Conservation (phyloP, 1,284 basidiomycete species). For the Cryptococcus jaspeensis region DNA sequence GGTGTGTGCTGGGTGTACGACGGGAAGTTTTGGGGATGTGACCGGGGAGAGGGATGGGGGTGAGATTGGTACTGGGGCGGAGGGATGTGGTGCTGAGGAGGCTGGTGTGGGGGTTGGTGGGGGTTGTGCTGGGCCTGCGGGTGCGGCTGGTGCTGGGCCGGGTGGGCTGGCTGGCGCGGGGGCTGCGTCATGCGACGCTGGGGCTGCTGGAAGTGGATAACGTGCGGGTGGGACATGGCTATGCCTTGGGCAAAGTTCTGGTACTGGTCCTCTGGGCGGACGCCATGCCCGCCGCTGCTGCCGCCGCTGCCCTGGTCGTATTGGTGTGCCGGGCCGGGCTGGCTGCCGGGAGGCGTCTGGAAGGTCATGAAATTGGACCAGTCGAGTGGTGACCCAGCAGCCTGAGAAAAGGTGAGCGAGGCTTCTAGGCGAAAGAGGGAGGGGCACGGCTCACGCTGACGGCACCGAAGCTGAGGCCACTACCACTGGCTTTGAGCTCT, state of each 20-base stretch:
- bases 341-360: conserved; percentile 32
- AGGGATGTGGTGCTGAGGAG: conserved; percentile 5
- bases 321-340: neutral
- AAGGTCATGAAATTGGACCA: conserved; percentile 42
- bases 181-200: conserved; percentile 8
- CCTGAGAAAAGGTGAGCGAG: conserved; percentile 3
- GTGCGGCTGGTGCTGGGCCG: conserved; percentile 1
- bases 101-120: conserved; percentile 5
- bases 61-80: conserved; percentile 2
- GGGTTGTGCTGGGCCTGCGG: conserved; percentile 8
- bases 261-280: conserved; percentile 10
- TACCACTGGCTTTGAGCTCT: neutral
- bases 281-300: neutral
- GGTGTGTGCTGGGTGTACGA: neutral
- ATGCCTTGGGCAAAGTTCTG: conserved; percentile 27
- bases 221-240: conserved; percentile 12
- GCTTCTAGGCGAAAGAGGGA: too few species aligned
- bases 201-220: conserved; percentile 23
- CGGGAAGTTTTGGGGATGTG: too few species aligned
- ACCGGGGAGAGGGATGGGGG: neutral
- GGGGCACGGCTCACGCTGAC: neutral
- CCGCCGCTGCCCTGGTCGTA: conserved; percentile 6
- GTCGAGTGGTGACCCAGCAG: conserved; percentile 33
- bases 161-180: conserved; percentile 8
- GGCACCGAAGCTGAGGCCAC: neutral